These are phyloP conservation scores for Aspergillus tubingensis DNA, from an alignment of 2,329 filamentous ascomycete genomes.

Conservation along the genomic window DNA sequence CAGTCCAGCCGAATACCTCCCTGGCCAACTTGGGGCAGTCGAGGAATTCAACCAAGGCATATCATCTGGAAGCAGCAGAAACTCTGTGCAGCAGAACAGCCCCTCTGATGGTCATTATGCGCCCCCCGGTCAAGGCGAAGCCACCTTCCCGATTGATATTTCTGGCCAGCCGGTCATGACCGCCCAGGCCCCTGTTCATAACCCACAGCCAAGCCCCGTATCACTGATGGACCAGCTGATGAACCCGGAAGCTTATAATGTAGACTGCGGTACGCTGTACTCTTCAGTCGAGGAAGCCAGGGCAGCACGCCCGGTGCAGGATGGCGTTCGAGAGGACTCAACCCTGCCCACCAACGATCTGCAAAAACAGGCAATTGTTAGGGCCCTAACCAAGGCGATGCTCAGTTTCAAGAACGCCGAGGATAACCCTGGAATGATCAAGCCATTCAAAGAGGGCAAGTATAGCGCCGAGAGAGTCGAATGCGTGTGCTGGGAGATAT, in stretches of 20 bases:
- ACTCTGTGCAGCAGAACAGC: not conserved
- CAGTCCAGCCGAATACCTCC: not conserved
- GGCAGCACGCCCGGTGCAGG: not conserved
- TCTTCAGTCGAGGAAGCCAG: slow-evolving; percentile 24
- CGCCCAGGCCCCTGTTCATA: not conserved
- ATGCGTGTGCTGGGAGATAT: slow-evolving; percentile 34
- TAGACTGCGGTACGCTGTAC: slow-evolving; percentile 18
- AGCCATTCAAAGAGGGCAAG: slow-evolving; percentile 30
- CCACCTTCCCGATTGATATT: not conserved
- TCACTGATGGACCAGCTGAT: not conserved
- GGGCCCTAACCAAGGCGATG: slow-evolving; percentile 36
- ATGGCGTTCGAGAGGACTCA: slow-evolving; percentile 16
- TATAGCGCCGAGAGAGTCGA: slow-evolving; percentile 32
- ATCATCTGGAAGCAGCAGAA: not conserved
- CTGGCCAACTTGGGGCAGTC: not conserved
- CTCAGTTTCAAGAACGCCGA: slow-evolving; percentile 27
- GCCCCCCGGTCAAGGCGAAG: no score
- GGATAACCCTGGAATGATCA: slow-evolving; percentile 37
- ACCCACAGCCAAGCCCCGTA: not conserved
- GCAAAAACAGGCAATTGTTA: slow-evolving; percentile 30
- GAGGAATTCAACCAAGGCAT: not conserved
- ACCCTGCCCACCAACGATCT: slow-evolving; percentile 29
- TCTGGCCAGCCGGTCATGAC: not conserved
- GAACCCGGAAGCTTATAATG: slow-evolving; percentile 9
- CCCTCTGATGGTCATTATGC: not conserved